Base-by-base conservation (phyloP, 2,329 filamentous ascomycete species). In the Arthroderma sp. region DNA sequence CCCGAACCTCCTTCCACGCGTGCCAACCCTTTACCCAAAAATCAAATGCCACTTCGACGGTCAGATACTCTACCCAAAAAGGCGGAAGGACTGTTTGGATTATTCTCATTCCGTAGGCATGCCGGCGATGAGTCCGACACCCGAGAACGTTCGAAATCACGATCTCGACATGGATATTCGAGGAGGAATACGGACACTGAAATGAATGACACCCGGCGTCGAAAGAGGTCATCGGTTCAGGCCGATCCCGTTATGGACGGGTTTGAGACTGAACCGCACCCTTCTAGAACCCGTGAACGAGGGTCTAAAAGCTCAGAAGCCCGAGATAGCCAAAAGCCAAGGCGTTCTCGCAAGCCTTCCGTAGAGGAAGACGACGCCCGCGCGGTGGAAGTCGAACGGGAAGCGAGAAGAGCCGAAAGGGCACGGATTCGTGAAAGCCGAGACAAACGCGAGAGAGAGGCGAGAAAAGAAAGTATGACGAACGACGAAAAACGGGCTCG, bases 281-380 rank as follows among this genome's bases (percentile, higher is more conserved):
- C 15, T 22, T 22, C 15, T 22, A 5, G 65, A 68, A 46, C 66
- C 61, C 30, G 68, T 70, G 34, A 61, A 53, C 27, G 68, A 68
- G 43, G 66, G 72, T 3, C 76, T 79, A 10, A 81, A 83, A 58
- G 76, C 74, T 22, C 73, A 77, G 40, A 73, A 72, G 38, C 77
- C 75, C 29, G 77, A 78, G 46, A 22, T 22, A 22, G 3, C 15
- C 76, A 80, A n/a, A 74, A 73, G 45, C 72, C 76, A 1, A 73
- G 69, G 42, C 73, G 72, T 22, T 22, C 15, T 22, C 15, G 15
- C 15, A 22, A 22, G 15, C 15, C 15, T 22, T 2, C 15, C 3
- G 55, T 60, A 2, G 58, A 61, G 10, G 63, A 65, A 32, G 54
- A 54, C 38, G 47, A 54, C 40, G 48, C 54, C 5, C 59, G 58